Base-by-base conservation (phyloP, 2,329 filamentous ascomycete species). In the Ophiosphaerella korrae region DNA sequence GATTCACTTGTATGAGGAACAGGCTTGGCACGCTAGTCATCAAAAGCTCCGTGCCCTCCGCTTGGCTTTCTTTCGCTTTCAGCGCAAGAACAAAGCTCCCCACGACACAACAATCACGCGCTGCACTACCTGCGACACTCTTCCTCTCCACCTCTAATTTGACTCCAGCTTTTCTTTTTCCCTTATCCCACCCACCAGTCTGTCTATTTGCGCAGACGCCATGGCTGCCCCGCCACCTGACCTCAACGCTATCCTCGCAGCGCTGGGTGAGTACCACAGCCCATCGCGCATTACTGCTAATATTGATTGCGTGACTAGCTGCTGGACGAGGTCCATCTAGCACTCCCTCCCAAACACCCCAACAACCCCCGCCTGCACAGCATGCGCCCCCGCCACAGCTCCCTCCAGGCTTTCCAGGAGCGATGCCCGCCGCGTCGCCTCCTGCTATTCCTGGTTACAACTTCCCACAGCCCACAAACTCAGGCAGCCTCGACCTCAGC, bases 401-500 rank as follows among this genome's bases (percentile, higher is more conserved):
- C 43, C 74, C 76, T 38, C 71, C 73, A 43, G 73, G 74, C 45
- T 82, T 78, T 54, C 77, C 77, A 36, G 71, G 69, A 66, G 68
- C 71, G 46, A 72, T 73, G 56, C 74, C 68, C 34, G 70, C 66
- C 53, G 64, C 77, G 53, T 69, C 75, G 64, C 70, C 75, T 38
- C 77, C 78, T 41, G 68, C 66, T 33, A 67, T 73, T 7, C 64
- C 74, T 31, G 72, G 73, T 50, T 84, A 80, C 63, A 70, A 74
- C 26, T 76, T 88, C 26, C 88, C 88, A 3, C 86, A 86, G 60
- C 89, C 89, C 2, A 84, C 87, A 5, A 82, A 82, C 48, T 89
- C 88, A 52, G 90, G 90, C 43, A 92, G 84, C 62, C 80, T 95
- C 56, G 90, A 96, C 68, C 76, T 96, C 45, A 92, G 88, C 74